phyloP scores from a whole-genome alignment of 75 land plant genomes.

The Sequoiadendron giganteum region DNA sequence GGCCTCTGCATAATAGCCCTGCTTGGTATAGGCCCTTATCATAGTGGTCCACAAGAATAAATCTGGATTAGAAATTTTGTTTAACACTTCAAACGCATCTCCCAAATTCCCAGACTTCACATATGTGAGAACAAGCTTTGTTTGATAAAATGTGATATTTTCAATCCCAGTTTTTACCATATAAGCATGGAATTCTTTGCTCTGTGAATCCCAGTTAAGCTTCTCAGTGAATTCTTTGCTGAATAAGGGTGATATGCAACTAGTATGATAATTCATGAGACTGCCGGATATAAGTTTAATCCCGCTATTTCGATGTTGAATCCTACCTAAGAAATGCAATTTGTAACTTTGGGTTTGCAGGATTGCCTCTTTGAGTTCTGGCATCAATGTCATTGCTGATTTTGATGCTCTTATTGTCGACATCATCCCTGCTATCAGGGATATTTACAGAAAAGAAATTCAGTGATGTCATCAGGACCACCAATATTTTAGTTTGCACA shows the following conservation, averaged over 20 bases:
- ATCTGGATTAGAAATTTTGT: constrained; percentile 33
- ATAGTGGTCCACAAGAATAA: constrained; percentile 66
- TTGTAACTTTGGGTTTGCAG: background rate
- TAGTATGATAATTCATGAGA: background rate
- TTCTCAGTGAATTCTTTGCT: background rate
- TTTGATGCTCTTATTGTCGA: background rate
- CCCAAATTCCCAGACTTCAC: background rate
- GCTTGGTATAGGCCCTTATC: constrained; percentile 56
- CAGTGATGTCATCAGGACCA: background rate
- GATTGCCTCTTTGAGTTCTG: background rate
- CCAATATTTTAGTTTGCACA: background rate
- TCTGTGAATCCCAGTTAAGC: background rate
- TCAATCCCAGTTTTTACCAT: background rate
- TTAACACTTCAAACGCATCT: constrained; percentile 16
- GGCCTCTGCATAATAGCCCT: constrained; percentile 29
- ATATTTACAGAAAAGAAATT: background rate
- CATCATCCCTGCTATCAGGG: background rate
- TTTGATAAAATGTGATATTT: background rate
- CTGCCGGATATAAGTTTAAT: background rate
- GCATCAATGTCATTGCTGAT: background rate
- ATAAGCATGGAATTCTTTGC: background rate
- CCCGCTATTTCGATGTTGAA: background rate
- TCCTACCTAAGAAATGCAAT: background rate
- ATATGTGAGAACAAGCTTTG: background rate
- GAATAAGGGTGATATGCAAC: background rate